Percentiles rank a stretch among this genome's conserved stretches.
Evolutionary conservation across 257 asterid species (phyloP).

Genomic region (Solanum medicagineum): DNA sequence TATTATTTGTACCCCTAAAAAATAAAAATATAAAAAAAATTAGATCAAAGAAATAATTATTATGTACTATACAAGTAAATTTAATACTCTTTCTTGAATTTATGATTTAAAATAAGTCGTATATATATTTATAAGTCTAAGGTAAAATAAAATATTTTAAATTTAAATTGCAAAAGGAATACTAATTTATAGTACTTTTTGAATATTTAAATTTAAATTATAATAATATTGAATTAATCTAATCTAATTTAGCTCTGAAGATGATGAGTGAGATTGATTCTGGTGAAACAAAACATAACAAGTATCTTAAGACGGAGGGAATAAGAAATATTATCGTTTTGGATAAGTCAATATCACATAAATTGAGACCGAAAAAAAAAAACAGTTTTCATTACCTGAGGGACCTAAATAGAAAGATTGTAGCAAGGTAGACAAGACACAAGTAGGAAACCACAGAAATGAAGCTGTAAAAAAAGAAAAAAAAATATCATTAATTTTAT

Average conservation of each 20-base stretch:
- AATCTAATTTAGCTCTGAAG: too few species aligned
- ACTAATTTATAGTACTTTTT: too few species aligned
- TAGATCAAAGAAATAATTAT: neutral
- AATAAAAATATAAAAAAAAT: neutral
- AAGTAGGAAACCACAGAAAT: constrained; percentile 74
- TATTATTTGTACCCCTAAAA: constrained; percentile 30
- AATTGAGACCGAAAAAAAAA: neutral
- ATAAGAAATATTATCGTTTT: too few species aligned
- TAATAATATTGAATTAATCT: too few species aligned
- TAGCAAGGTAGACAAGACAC: constrained; percentile 75
- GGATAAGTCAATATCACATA: neutral
- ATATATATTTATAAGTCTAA: neutral
- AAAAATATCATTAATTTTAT: neutral
- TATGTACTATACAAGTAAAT: neutral
- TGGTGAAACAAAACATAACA: too few species aligned
- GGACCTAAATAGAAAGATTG: constrained; percentile 70
- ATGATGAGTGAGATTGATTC: too few species aligned
- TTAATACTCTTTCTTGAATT: neutral
- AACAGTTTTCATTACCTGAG: constrained; percentile 35
- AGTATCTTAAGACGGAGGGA: too few species aligned
- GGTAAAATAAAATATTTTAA: neutral
- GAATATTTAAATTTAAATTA: too few species aligned
- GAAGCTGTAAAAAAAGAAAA: constrained; percentile 34
- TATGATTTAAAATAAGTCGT: neutral
- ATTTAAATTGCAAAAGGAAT: too few species aligned